Conservation (phyloP, 2,329 filamentous ascomycete species). For the Aspergillus thermomutatus region DNA sequence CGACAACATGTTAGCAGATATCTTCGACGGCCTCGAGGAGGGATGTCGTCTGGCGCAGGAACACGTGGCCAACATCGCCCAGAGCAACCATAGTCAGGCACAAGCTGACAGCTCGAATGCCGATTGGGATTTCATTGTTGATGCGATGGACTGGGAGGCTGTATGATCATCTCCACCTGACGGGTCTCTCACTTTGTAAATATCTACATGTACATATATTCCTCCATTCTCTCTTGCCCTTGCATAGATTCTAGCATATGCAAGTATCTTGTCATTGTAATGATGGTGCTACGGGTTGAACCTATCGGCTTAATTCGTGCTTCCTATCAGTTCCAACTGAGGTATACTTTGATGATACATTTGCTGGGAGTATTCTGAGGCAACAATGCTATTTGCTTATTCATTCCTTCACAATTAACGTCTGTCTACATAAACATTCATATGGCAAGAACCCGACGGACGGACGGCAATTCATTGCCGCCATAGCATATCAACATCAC, state of each 20-base stretch:
- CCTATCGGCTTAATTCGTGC: too few species aligned
- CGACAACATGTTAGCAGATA: conserved; percentile 54
- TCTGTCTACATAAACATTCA: too few species aligned
- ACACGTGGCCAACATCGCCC: conserved; percentile 37
- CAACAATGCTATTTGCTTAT: too few species aligned
- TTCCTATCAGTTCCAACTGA: too few species aligned
- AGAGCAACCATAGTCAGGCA: conserved; percentile 9
- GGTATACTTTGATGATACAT: too few species aligned
- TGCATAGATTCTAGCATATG: too few species aligned
- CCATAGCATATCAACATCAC: neutral
- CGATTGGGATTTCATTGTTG: conserved; percentile 57
- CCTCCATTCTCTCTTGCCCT: neutral
- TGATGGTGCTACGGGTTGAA: too few species aligned
- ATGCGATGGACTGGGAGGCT: conserved; percentile 59
- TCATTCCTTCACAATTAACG: too few species aligned
- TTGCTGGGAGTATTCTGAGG: too few species aligned
- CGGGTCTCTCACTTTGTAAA: neutral
- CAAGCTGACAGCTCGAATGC: conserved; percentile 32
- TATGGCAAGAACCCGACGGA: too few species aligned
- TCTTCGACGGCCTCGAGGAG: conserved; percentile 59
- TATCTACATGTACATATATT: neutral
- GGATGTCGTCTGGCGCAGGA: conserved; percentile 53
- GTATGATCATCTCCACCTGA: conserved; percentile 14
- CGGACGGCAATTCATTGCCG: too few species aligned
- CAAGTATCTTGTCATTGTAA: too few species aligned